Evolutionary conservation across 495 filamentous ascomycete genomes (phyloP).

Genomic region (Hyaloscypha variabilis): DNA sequence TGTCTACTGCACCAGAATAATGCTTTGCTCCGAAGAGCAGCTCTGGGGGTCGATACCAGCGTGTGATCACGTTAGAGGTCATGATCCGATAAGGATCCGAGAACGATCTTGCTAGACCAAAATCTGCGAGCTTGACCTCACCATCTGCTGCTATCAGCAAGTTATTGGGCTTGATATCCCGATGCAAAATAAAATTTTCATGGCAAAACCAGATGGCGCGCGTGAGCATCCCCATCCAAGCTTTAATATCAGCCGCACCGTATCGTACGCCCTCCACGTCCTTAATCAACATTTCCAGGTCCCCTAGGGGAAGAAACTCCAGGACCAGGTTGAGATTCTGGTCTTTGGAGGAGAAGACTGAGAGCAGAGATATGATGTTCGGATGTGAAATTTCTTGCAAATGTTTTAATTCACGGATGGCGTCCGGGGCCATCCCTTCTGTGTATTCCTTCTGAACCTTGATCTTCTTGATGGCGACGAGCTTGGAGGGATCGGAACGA

Average conservation of each 20-base stretch:
- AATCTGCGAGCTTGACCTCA: constrained; percentile 95
- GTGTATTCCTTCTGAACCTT: constrained; percentile 82
- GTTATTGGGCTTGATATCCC: constrained; percentile 99
- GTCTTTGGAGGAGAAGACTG: constrained; percentile 91
- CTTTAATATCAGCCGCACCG: constrained; percentile 85
- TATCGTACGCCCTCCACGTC: constrained; percentile 75
- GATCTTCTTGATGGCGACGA: constrained; percentile 98
- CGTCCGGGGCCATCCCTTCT: constrained; percentile 90
- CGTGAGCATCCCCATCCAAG: constrained; percentile 97
- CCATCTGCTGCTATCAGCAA: constrained; percentile 91
- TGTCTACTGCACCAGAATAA: constrained; percentile 88
- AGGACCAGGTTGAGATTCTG: constrained; percentile 93
- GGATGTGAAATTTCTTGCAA: constrained; percentile 94
- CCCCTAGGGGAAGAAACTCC: constrained; percentile 87
- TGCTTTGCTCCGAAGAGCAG: constrained; percentile 86
- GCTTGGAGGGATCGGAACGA: constrained; percentile 61
- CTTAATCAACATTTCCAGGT: constrained; percentile 91
- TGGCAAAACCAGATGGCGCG: constrained; percentile 97
- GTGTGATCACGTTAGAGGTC: constrained; percentile 94
- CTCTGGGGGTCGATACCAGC: constrained; percentile 96
- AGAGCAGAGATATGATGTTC: constrained; percentile 89
- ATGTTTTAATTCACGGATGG: constrained; percentile 92
- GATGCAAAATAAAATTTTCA: constrained; percentile 89
- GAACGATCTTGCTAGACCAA: constrained; percentile 88
- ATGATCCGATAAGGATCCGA: constrained; percentile 86